A percentile compares a stretch with the other conserved stretches of the same genome.
Evolutionary conservation across 2,329 filamentous ascomycete species (phyloP).

Genomic region (Orbilia brochopaga): DNA sequence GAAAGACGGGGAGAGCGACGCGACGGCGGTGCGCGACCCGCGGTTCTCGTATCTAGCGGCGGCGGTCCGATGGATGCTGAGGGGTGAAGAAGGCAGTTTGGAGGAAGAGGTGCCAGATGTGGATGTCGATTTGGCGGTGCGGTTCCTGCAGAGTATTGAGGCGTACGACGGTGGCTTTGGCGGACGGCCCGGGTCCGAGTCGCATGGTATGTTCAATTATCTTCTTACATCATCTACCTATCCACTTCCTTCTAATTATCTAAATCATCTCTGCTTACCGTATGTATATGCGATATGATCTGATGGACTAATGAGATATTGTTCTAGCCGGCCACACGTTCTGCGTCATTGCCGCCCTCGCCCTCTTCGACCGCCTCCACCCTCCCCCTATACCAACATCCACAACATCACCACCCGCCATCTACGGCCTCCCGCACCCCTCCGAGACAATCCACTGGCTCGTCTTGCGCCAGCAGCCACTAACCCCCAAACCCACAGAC

Average conservation of each 20-base stretch:
- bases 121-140: constrained; percentile 71
- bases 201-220: constrained; percentile 69
- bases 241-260: too few species aligned
- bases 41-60: constrained; percentile 86
- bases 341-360: constrained; percentile 79
- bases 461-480: constrained; percentile 64
- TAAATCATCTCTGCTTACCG: too few species aligned
- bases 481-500: constrained; percentile 11
- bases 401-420: constrained; percentile 51
- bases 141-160: constrained; percentile 71
- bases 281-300: constrained; percentile 54
- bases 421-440: constrained; percentile 59
- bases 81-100: constrained; percentile 59
- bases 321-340: constrained; percentile 83
- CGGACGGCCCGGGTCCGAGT: constrained; percentile 78
- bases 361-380: constrained; percentile 71
- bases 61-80: constrained; percentile 79
- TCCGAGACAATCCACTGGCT: constrained; percentile 64
- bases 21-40: constrained; percentile 83
- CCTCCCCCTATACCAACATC: constrained; percentile 56
- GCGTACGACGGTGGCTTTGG: constrained; percentile 85
- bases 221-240: constrained; percentile 18
- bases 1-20: constrained; percentile 62
- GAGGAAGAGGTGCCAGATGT: constrained; percentile 72
- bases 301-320: background rate